These are phyloP conservation scores for Lentinus tigrinus DNA, from an alignment of 768 basidiomycete genomes.

Conservation along the genomic window DNA sequence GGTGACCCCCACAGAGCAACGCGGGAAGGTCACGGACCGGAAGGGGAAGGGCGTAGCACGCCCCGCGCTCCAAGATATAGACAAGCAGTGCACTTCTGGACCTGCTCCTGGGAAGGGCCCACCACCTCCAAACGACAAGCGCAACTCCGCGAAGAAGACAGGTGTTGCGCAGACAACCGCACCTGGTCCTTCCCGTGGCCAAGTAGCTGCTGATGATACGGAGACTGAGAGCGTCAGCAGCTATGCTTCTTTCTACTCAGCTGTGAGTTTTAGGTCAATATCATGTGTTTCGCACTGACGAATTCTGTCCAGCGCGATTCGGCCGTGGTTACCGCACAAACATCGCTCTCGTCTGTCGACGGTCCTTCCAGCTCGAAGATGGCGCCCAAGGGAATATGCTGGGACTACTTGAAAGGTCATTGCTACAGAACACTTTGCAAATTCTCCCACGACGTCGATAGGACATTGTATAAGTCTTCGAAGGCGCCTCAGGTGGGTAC, in stretches of 20 bases:
- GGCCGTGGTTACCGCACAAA: background rate
- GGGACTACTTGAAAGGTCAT: slow-evolving; percentile 1
- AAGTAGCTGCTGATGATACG: background rate
- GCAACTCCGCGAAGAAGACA: too few relatives aligned
- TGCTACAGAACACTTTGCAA: slow-evolving; percentile 3
- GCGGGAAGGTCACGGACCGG: too few relatives aligned
- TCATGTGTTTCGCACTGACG: background rate
- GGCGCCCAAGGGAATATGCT: background rate
- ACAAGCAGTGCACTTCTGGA: too few relatives aligned
- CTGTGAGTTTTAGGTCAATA: background rate
- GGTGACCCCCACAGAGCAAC: background rate
- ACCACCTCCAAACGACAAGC: too few relatives aligned
- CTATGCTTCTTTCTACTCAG: background rate
- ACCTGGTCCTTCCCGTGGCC: background rate
- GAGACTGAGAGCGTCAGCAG: background rate
- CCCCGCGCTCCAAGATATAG: too few relatives aligned
- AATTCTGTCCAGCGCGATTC: background rate
- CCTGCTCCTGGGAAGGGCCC: too few relatives aligned
- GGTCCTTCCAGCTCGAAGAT: background rate
- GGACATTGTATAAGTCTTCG: too few relatives aligned
- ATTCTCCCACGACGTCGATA: slow-evolving; percentile 8
- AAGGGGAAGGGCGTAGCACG: too few relatives aligned
- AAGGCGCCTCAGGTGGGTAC: too few relatives aligned
- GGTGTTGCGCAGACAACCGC: background rate
- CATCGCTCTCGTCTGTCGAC: background rate